Evolutionary conservation across 345 rosid species (phyloP).

Genomic region (Schrenkiella parvula): DNA sequence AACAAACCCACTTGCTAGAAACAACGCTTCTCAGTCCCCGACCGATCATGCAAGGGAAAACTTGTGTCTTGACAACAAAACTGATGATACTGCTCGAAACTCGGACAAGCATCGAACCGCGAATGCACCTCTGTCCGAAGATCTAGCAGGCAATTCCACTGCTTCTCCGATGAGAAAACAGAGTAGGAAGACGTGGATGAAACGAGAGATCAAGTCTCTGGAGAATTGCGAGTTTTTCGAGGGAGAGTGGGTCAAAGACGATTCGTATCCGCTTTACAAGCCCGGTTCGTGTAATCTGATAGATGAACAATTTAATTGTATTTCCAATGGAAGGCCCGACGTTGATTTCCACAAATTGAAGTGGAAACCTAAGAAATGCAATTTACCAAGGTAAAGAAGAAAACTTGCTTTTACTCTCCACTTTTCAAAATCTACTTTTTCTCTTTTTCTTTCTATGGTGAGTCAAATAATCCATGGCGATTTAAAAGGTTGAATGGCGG

Average conservation of each 20-base stretch:
- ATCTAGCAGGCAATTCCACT: constrained; percentile 40
- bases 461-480: not conserved
- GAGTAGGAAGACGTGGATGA: constrained; percentile 31
- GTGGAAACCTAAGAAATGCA: constrained; percentile 90
- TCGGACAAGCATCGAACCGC: constrained; percentile 3
- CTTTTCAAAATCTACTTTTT: not conserved
- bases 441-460: not conserved
- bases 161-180: constrained; percentile 37
- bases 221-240: constrained; percentile 73
- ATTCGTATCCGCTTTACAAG: constrained; percentile 89
- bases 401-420: not conserved
- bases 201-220: constrained; percentile 45
- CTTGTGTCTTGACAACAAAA: constrained; percentile 19
- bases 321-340: constrained; percentile 79
- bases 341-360: constrained; percentile 58
- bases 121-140: not conserved
- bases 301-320: constrained; percentile 81
- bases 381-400: constrained; percentile 60
- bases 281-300: constrained; percentile 80
- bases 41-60: constrained; percentile 11
- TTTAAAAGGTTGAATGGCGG: constrained; percentile 71
- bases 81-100: not conserved
- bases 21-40: not conserved
- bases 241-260: constrained; percentile 82
- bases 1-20: constrained; percentile 29